A percentile compares a stretch with the other conserved stretches of the same genome.
Evolutionary conservation across 495 filamentous ascomycete genomes (phyloP).

Genomic region (Xylaria telfairii): DNA sequence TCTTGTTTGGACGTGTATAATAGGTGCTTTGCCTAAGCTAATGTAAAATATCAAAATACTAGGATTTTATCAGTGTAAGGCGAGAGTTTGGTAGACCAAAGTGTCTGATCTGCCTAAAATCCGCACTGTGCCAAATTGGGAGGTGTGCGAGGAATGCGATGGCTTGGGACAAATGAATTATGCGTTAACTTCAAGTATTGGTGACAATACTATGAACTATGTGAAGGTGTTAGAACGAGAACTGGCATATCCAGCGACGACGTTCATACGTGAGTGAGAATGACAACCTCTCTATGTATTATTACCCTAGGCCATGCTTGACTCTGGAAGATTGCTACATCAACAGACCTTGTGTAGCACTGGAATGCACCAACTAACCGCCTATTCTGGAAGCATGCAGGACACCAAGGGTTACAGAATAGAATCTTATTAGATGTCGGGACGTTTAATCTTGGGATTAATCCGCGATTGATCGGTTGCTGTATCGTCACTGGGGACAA

Average conservation of each 20-base stretch:
- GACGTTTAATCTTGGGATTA: neutral
- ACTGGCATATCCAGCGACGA: neutral
- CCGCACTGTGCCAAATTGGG: no score
- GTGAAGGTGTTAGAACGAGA: neutral
- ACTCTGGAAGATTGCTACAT: neutral
- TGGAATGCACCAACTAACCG: neutral
- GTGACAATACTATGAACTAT: no score
- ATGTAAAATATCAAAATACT: neutral
- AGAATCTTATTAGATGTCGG: neutral
- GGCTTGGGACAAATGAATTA: no score
- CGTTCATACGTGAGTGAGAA: neutral
- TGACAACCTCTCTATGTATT: no score
- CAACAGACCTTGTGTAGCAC: neutral
- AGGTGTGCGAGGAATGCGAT: no score
- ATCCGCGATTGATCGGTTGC: neutral
- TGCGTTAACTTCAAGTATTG: no score
- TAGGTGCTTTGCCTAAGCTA: neutral
- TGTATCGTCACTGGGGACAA: neutral
- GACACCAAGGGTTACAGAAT: neutral
- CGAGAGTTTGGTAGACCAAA: no score
- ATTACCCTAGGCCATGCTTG: neutral
- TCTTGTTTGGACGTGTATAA: neutral
- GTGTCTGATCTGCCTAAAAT: no score
- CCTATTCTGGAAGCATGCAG: neutral
- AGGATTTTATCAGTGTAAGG: no score